phyloP scores from a whole-genome alignment of 176 grass and related monocot species.

The Elaeis guineensis region DNA sequence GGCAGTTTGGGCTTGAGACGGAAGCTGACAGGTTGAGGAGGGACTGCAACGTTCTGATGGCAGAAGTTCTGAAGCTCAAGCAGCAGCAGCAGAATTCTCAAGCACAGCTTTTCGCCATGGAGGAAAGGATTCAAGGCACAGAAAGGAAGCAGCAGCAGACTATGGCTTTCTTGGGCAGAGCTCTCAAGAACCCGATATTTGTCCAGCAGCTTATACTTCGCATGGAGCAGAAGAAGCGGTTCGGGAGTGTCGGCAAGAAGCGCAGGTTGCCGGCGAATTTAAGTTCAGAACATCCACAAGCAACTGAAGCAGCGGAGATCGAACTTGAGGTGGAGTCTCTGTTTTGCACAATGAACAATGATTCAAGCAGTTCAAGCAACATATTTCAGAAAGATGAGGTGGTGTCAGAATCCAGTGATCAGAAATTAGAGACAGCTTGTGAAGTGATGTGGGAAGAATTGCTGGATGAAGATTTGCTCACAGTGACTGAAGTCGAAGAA shows the following conservation, averaged over 20 bases:
- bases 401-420: neutral
- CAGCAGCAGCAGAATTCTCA: conserved; percentile 18
- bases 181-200: conserved; percentile 25
- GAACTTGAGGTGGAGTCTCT: neutral
- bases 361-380: neutral
- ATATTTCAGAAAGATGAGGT: neutral
- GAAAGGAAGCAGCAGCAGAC: conserved; percentile 36
- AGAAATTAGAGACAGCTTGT: conserved; percentile 20
- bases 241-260: conserved; percentile 8
- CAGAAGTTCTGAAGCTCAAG: conserved; percentile 32
- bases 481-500: conserved; percentile 22
- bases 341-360: conserved; percentile 8
- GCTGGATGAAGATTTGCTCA: conserved; percentile 3
- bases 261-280: conserved; percentile 12
- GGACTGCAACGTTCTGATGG: conserved; percentile 25
- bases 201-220: conserved; percentile 18
- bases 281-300: neutral
- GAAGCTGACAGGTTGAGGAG: conserved; percentile 21
- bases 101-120: conserved; percentile 35
- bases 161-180: conserved; percentile 23
- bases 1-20: neutral
- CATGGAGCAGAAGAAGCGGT: conserved; percentile 7
- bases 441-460: conserved; percentile 33
- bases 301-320: neutral
- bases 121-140: conserved; percentile 30